A percentile compares a stretch with the other conserved stretches of the same genome.
Evolutionary conservation across 2,329 filamentous ascomycete species (phyloP).

Genomic region (Hypoxylon sp.): DNA sequence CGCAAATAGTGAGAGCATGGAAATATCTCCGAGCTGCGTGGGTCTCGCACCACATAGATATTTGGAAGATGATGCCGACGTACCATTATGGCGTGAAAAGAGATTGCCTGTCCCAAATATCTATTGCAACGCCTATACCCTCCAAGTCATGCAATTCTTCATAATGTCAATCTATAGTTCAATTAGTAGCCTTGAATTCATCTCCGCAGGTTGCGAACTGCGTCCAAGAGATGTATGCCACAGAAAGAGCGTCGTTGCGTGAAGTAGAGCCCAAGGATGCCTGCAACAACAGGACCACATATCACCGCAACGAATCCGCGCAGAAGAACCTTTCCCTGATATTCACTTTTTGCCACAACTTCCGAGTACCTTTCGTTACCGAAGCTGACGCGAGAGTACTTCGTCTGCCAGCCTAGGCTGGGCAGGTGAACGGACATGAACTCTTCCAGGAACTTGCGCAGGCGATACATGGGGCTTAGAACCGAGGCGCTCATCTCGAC

Average conservation of each 20-base stretch:
- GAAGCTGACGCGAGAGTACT: slow-evolving; percentile 93
- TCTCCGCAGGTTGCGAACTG: slow-evolving; percentile 32
- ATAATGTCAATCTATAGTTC: neutral
- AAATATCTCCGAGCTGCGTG: neutral
- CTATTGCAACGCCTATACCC: neutral
- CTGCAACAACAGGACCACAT: slow-evolving; percentile 42
- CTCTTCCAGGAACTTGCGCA: slow-evolving; percentile 90
- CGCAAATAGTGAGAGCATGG: neutral
- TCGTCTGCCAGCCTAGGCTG: slow-evolving; percentile 85
- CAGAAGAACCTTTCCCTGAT: slow-evolving; percentile 73
- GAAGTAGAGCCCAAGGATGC: slow-evolving; percentile 40
- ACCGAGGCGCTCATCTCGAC: slow-evolving; percentile 93
- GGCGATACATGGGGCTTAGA: slow-evolving; percentile 77
- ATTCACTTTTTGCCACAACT: slow-evolving; percentile 75
- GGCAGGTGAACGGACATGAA: slow-evolving; percentile 81
- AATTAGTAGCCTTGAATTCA: slow-evolving; percentile 5
- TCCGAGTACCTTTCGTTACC: slow-evolving; percentile 92
- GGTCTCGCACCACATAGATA: too few species aligned
- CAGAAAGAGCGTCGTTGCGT: slow-evolving; percentile 21
- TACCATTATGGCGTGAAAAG: too few species aligned
- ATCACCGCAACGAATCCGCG: slow-evolving; percentile 55
- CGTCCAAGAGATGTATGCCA: slow-evolving; percentile 12
- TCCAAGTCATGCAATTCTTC: neutral
- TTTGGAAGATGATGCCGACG: too few species aligned
- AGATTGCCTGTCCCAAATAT: neutral